phyloP scores from a whole-genome alignment of 148 eudicot species.

The Silene conica region DNA sequence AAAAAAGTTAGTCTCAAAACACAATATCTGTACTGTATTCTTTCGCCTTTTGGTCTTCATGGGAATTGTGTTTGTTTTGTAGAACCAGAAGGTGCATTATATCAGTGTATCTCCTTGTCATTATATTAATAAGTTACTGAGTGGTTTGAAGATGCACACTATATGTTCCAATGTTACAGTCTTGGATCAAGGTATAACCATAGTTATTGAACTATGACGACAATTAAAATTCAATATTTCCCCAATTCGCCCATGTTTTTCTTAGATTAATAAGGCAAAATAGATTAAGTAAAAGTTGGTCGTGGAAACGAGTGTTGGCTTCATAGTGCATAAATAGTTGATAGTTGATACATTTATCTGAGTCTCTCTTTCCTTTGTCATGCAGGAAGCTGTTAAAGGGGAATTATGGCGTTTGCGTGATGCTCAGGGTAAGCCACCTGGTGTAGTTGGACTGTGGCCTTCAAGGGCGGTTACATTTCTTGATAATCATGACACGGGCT shows the following conservation, averaged over 20 bases:
- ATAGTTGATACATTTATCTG: not conserved
- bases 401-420: constrained; percentile 88
- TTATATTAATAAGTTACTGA: too few species aligned
- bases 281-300: not conserved
- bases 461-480: constrained; percentile 92
- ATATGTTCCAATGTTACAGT: not conserved
- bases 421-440: constrained; percentile 88
- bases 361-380: constrained; percentile 5
- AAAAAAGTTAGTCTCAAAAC: too few species aligned
- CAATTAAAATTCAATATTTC: too few species aligned
- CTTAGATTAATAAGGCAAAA: not conserved
- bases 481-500: constrained; percentile 95
- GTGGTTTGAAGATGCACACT: not conserved
- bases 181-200: not conserved
- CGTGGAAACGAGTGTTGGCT: not conserved
- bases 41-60: too few species aligned
- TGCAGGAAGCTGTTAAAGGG: constrained; percentile 88
- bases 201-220: too few species aligned
- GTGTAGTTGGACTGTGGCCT: constrained; percentile 94
- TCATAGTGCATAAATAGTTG: not conserved
- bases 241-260: too few species aligned
- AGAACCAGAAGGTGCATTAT: too few species aligned
- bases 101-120: too few species aligned
- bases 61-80: too few species aligned
- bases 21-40: too few species aligned